Evolutionary conservation across 1,284 basidiomycete species (phyloP).

Genomic region (Pseudozyma thailandica): DNA sequence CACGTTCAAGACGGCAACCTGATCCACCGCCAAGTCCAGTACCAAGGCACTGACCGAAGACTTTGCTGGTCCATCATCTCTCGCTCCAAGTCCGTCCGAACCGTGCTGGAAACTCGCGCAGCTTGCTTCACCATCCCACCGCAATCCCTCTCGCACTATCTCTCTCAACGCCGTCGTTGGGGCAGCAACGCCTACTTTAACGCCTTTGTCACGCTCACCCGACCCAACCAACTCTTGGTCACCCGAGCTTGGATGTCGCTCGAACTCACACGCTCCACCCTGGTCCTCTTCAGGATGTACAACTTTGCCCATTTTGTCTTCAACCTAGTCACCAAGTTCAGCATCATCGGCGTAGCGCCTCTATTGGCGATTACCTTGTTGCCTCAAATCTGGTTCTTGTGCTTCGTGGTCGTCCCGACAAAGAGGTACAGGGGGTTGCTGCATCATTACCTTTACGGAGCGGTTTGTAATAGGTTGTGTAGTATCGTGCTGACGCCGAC

Average conservation of each 20-base stretch:
- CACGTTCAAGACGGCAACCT: conserved; percentile 27
- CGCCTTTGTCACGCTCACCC: conserved; percentile 24
- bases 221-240: conserved; percentile 21
- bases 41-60: conserved; percentile 34
- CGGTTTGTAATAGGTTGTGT: conserved; percentile 18
- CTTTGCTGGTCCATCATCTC: conserved; percentile 40
- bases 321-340: conserved; percentile 26
- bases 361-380: conserved; percentile 28
- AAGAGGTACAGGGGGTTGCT: conserved; percentile 19
- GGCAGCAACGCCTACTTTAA: conserved; percentile 41
- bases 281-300: conserved; percentile 35
- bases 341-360: conserved; percentile 16
- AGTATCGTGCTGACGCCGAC: conserved; percentile 29
- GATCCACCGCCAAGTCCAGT: conserved; percentile 30
- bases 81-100: conserved; percentile 27
- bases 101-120: conserved; percentile 28
- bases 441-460: conserved; percentile 24
- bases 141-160: conserved; percentile 34
- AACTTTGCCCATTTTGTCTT: conserved; percentile 33
- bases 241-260: conserved; percentile 33
- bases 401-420: conserved; percentile 17
- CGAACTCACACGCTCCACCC: conserved; percentile 19
- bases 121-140: conserved; percentile 41
- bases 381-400: conserved; percentile 37
- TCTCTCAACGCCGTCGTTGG: conserved; percentile 33